phyloP scores from a whole-genome alignment of 345 rosid genomes.

The Hibiscus trionum region DNA sequence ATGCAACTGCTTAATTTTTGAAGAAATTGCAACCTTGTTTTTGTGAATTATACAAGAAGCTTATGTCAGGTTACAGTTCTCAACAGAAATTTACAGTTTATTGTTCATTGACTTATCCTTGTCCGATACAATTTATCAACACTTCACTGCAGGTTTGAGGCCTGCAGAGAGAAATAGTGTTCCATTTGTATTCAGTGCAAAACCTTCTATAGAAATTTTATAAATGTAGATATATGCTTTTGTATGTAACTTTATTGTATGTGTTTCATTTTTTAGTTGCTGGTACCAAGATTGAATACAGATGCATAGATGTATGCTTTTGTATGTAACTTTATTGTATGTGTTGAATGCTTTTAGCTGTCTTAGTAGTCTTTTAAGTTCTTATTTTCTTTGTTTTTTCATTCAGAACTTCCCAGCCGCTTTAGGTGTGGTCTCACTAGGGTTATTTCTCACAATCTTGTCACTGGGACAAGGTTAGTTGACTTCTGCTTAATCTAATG shows the following conservation, averaged over 20 bases:
- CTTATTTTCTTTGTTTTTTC: neutral
- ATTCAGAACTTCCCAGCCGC: slow-evolving; percentile 77
- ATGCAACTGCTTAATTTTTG: neutral
- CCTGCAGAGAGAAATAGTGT: neutral
- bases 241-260: too few relatives aligned
- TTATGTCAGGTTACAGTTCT: neutral
- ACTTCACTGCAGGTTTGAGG: neutral
- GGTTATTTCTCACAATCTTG: slow-evolving; percentile 48
- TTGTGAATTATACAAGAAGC: neutral
- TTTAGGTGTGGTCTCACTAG: slow-evolving; percentile 43
- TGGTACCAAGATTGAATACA: neutral
- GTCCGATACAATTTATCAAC: neutral
- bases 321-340: neutral
- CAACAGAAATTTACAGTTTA: neutral
- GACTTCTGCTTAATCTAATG: neutral
- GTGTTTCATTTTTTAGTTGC: neutral
- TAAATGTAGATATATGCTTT: neutral
- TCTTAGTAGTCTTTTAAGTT: neutral
- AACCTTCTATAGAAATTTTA: neutral
- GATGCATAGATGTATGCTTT: neutral
- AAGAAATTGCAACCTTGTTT: neutral
- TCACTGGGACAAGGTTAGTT: slow-evolving; percentile 72
- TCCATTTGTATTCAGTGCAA: too few relatives aligned
- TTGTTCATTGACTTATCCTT: neutral
- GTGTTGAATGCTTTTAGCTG: neutral